Conservation (phyloP, 768 basidiomycete genomes). For the Chalciporus chontae region DNA sequence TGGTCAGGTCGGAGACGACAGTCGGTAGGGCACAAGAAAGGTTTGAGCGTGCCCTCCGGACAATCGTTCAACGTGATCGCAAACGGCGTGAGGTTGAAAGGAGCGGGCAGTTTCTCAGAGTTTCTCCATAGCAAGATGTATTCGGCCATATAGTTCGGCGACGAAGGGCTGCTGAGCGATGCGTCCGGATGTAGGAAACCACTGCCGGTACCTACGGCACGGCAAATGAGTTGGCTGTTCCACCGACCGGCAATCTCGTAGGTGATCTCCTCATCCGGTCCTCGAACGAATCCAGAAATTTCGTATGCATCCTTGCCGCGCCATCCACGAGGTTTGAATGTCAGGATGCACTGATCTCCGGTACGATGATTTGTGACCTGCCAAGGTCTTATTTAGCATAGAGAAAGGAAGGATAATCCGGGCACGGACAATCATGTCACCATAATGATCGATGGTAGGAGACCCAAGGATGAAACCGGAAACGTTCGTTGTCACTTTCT, state of each 20-base stretch:
- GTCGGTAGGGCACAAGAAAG: conserved; percentile 84
- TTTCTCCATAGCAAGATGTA: conserved; percentile 92
- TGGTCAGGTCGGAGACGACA: conserved; percentile 92
- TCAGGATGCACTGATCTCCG: conserved; percentile 79
- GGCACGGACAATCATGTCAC: conserved; percentile 82
- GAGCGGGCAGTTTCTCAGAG: conserved; percentile 75
- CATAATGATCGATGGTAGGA: conserved; percentile 89
- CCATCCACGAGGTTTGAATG: conserved; percentile 97
- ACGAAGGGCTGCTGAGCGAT: conserved; percentile 43
- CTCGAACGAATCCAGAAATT: conserved; percentile 81
- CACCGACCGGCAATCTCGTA: conserved; percentile 95
- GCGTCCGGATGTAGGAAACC: conserved; percentile 74
- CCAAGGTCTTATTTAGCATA: conserved; percentile 6
- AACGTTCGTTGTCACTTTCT: conserved; percentile 87
- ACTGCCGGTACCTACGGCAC: conserved; percentile 57
- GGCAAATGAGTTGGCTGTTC: conserved; percentile 92
- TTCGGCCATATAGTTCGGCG: conserved; percentile 51
- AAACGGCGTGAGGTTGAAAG: conserved; percentile 95
- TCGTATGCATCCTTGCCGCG: conserved; percentile 88
- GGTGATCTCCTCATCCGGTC: conserved; percentile 56
- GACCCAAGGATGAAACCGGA: conserved; percentile 92
- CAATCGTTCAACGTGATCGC: conserved; percentile 92
- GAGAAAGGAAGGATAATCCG: not conserved
- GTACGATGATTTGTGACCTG: conserved; percentile 87
- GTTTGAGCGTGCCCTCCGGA: conserved; percentile 61